Percentiles rank a stretch among this genome's conserved stretches.
Evolutionary conservation across 768 basidiomycete species (phyloP).

Genomic region (Rubroboletus pulcherrimus): DNA sequence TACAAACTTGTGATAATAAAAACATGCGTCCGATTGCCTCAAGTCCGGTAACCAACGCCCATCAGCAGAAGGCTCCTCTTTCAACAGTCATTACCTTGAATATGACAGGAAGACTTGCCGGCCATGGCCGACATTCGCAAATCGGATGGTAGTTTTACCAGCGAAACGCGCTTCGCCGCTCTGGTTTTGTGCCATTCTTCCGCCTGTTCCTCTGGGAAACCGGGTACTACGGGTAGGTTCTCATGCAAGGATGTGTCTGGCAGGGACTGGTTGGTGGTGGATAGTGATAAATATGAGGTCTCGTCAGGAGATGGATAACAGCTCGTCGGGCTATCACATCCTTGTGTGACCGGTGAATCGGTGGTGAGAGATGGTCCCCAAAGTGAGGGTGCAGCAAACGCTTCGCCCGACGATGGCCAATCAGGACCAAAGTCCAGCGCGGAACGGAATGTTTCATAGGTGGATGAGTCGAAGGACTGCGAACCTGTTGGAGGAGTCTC

Average conservation of each 20-base stretch:
- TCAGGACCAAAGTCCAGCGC: conserved; percentile 55
- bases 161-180: conserved; percentile 79
- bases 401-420: conserved; percentile 44
- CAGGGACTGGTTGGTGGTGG: conserved; percentile 17
- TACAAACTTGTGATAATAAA: conserved; percentile 5
- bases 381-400: conserved; percentile 32
- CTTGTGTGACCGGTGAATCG: conserved; percentile 35
- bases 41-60: conserved; percentile 1
- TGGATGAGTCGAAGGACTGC: conserved; percentile 41
- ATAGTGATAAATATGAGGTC: conserved; percentile 22
- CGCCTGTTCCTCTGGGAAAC: conserved; percentile 63
- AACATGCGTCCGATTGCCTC: background rate
- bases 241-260: conserved; percentile 37
- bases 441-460: conserved; percentile 63
- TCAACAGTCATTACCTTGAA: background rate
- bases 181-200: conserved; percentile 87
- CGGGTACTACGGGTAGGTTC: conserved; percentile 43
- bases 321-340: conserved; percentile 29
- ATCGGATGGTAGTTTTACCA: conserved; percentile 68
- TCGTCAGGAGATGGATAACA: conserved; percentile 31
- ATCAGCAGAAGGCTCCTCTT: conserved; percentile 9
- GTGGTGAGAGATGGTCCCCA: conserved; percentile 28
- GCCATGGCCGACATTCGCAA: conserved; percentile 30
- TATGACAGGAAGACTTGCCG: conserved; percentile 13
- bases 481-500: conserved; percentile 8